Evolutionary conservation across 2,329 filamentous ascomycete species (phyloP), one percentile per base, ranked within the genome.

Genomic region (Penicillium sp.): DNA sequence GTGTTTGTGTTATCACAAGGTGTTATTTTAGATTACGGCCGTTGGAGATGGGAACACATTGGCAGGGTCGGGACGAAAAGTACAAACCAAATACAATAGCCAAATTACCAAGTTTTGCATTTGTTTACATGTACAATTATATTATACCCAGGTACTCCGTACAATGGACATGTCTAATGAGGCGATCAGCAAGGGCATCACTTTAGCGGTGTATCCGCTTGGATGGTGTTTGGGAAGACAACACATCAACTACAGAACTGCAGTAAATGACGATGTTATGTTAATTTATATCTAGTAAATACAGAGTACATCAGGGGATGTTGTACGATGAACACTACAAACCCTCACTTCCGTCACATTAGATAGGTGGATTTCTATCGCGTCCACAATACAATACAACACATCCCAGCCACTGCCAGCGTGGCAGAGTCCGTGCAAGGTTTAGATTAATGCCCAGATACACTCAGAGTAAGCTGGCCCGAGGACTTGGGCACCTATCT

Each of bases 371-470:
- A 31, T 39, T 45, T 22, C 24, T 3, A 37, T 28, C 24, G 4
- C 4, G 6, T 21, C 43, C 21, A 13, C 26, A 17, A 19, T 17
- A 12, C 13, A 31, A 42, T 31, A 28, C n/a, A 34, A 34, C 19
- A 26, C 26, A 32, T 39, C 38, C 32, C 31, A 43, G 50, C 48
- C 55, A 58, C 57, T 58, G 57, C 52, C 54, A 59, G 43, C 49
- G 48, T 56, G 55, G 57, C 55, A 55, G 53, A 55, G 53, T 56
- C 53, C 40, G 53, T 53, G 56, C 33, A 37, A 34, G 32, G 42
- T 52, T 43, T 32, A 28, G 26, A 21, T 40, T 19, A n/a, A 35
- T 33, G 31, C 12, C 21, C n/a, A 37, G 43, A 17, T 26, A 45
- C 32, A 12, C 34, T 26, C 31, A 24, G 4, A 37, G 29, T 35